Conservation (phyloP, 2,329 filamentous ascomycete species). For the Alternaria triticimaculans region DNA sequence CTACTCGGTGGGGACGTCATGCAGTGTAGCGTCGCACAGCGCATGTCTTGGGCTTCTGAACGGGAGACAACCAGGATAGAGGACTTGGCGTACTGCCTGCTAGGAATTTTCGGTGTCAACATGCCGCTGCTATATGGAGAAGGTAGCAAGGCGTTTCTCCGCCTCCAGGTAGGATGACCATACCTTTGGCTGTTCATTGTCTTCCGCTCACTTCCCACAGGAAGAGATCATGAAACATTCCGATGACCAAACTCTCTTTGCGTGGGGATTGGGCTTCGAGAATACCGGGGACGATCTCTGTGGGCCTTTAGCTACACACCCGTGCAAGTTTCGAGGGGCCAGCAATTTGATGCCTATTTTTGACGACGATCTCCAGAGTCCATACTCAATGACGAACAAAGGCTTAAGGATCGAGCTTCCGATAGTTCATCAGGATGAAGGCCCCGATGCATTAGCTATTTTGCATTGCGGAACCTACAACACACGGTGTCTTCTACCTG, state of each 20-base stretch:
- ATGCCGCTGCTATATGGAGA: neutral
- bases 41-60: neutral
- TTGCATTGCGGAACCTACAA: neutral
- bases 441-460: neutral
- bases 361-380: neutral
- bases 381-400: neutral
- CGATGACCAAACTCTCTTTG: neutral
- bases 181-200: accelerated
- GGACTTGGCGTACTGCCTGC: neutral
- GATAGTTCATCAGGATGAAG: neutral
- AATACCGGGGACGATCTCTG: neutral
- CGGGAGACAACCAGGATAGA: neutral
- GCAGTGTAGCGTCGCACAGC: neutral
- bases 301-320: neutral
- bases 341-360: neutral
- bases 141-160: neutral
- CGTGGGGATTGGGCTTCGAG: neutral
- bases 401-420: neutral
- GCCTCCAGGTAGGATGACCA: neutral
- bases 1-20: neutral
- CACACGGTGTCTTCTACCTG: neutral
- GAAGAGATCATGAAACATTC: neutral
- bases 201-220: neutral
- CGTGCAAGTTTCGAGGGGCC: neutral
- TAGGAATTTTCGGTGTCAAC: neutral